These are phyloP conservation scores for Entrophospora sp. DNA, from an alignment of 192 early-diverging fungal genomes.

Conservation along the genomic window DNA sequence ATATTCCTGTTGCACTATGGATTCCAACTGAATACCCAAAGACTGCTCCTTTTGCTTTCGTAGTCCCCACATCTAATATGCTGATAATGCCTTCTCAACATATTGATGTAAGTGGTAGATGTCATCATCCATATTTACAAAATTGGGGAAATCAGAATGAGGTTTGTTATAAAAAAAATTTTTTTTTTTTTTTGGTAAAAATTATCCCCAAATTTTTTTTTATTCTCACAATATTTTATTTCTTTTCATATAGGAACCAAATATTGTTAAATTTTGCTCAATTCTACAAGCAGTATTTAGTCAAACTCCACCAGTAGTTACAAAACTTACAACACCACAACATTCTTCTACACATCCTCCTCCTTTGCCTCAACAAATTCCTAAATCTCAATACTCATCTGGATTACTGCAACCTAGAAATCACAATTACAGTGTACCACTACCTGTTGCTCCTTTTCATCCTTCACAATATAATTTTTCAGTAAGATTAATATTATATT, in stretches of 20 bases:
- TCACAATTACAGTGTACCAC: no score
- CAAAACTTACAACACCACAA: constrained; percentile 36
- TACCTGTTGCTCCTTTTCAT: constrained; percentile 30
- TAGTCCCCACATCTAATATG: constrained; percentile 86
- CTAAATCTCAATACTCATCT: constrained; percentile 21
- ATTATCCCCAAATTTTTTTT: not conserved
- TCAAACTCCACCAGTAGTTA: constrained; percentile 69
- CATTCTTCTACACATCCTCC: constrained; percentile 28
- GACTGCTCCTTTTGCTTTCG: constrained; percentile 71
- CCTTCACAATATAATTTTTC: no score
- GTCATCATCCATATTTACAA: constrained; percentile 79
- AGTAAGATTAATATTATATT: no score
- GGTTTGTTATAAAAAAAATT: constrained; percentile 37
- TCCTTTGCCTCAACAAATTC: constrained; percentile 28
- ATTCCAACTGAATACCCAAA: constrained; percentile 75
- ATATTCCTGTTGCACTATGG: constrained; percentile 89
- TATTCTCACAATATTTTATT: constrained; percentile 15
- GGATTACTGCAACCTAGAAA: no score
- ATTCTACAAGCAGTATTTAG: constrained; percentile 65
- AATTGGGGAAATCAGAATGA: constrained; percentile 54
- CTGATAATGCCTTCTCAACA: constrained; percentile 66
- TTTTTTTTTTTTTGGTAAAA: constrained; percentile 25
- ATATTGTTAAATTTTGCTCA: constrained; percentile 47
- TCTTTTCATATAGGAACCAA: constrained; percentile 28
- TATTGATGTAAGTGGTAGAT: constrained; percentile 75